Evolutionary conservation across 495 filamentous ascomycete genomes (phyloP), one percentile per base, ranked within the genome.

Genomic region (Neurospora sp.): DNA sequence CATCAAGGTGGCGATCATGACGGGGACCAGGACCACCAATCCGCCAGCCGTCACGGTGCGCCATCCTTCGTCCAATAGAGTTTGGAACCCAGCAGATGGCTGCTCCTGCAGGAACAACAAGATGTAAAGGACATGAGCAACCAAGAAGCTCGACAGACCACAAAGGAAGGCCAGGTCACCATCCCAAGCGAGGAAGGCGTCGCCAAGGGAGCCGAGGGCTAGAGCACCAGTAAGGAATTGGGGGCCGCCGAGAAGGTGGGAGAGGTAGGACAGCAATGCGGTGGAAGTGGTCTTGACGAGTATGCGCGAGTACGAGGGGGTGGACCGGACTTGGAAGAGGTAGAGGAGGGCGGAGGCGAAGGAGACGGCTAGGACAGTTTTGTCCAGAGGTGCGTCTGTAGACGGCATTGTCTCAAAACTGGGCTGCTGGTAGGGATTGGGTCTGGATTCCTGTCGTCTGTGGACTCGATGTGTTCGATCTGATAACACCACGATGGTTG

Each of bases 151-250:
- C 14, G 48, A n/a, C 7, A 80, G 75, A 3, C 79, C 79, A 37
- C 44, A 53, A 14, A 78, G 71, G 59, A 80, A 80, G 7, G 72
- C 70, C 1, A 38, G 37, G 16, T 79, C 79, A 59, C 72, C 74
- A 48, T 79, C 74, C 73, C 71, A 74, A 5, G 79, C 76, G 14
- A 80, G 74, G 48, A 79, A 79, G 31, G 73, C 73, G 37, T 80
- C 79, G 40, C 79, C 79, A 5, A 73, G 22, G 5, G 78, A 73
- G 31, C 75, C 74, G 48, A 78, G 70, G 9, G 72, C 76, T 35
- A 80, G 73, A 10, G 78, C 79, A 1, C 40, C 48, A 3, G 71
- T 69, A 0, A 79, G 59, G 1, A 72, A 72, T 22, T 39, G 31
- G 1, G 76, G 74, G 1, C 72, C 73, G 22, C 40, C 39, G 31